Evolutionary conservation across 108 stramenopile genomes (phyloP), one percentile per base, ranked within the genome.

Genomic region (Skeletonema potamos): DNA sequence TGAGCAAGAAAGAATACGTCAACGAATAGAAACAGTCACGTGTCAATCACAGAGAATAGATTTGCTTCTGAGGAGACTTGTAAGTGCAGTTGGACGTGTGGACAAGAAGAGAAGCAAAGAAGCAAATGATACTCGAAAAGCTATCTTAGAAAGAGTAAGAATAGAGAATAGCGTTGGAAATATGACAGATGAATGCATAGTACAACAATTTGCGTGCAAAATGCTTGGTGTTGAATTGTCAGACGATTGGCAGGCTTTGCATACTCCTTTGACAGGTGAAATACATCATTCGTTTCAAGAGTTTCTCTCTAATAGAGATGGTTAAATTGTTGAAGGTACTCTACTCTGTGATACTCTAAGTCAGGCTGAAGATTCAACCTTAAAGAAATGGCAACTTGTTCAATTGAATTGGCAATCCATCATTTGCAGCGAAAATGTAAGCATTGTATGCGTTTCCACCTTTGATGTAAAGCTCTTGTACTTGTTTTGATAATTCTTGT

Each of bases 401-500:
- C 30, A 92, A 72, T 64, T 81, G 74, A 9, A 89, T 59, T 24
- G 91, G 86, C 74, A 92, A 75, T n/a, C 86, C 89, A 43, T 86
- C 91, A 64, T 92, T 92, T 51, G 89, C 87, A 9, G 63, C 63
- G 68, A 79, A 89, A 10, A 85, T 60, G 48, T 89, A 92, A 30
- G 83, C 79, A 62, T 92, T 92, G 61, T 68, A 92, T 13, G 88
- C 84, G 60, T 84, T 87, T n/a, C 91, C 91, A 39, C 91, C 91
- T 36, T 84, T 70, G 33, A 89, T 58, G 51, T 92, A 92, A 39
- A 89, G 72, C 29, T 84, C 86, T 59, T 86, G 78, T 57, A 89
- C 70, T 61, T 77, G 60, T 44, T 85, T 84, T 20, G 82, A 37
- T 20, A 89, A 62, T 39, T 92, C 91, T 18, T 39, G 58, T 61